Base-by-base conservation (phyloP, 1,139 yeast species). In the Keqinozyma sinolaborantium region DNA sequence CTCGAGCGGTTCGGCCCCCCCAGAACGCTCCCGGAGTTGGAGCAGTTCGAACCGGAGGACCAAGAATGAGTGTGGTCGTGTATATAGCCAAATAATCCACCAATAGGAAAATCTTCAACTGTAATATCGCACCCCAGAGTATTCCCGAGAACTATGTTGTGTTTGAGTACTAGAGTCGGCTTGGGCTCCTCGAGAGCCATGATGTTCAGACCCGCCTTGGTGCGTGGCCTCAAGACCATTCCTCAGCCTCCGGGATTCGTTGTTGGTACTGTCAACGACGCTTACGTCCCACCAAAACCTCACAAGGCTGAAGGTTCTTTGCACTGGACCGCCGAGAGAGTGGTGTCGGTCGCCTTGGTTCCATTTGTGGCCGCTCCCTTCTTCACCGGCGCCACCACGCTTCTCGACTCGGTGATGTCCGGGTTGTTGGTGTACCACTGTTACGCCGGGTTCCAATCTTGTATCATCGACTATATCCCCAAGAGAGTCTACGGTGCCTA, bases 401-500 rank as follows among this genome's bases (percentile, higher is more conserved):
- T 83, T 14, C 44, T 84, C 21, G 97, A 90, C 58, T 75, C 94
- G 5, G 53, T 79, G 4, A 64, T 86, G 41, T 73, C 83, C 23
- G 67, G 81, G 9, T 58, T 79, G 18, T 57, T 86, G 30, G 62
- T 90, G 43, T 70, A 78, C 46, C 97, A 90, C 63, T 71, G 82
- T 36, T 85, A 84, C 58, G 72, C 79, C 35, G 97, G 97, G 0
- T 75, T 90, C 61, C 80, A 79, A 50, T 71, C 95, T 25, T 86
- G 96, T 64, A 87, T 90, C 51, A 77, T 80, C 39, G 97, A 90
- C 60, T 88, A 88, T 61, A 81, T 90, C 41, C 97, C 96, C 33
- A 68, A 70, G 58, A 77, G 96, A 56, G 86, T 81, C 24, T 90
- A 80, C 56, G 95, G 95, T 7, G 51, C 67, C 26, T 74, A 83